A percentile compares a stretch with the other conserved stretches of the same genome.
Evolutionary conservation across 371 early-diverging fungal species (phyloP).

Genomic region (Mortierella sp.): DNA sequence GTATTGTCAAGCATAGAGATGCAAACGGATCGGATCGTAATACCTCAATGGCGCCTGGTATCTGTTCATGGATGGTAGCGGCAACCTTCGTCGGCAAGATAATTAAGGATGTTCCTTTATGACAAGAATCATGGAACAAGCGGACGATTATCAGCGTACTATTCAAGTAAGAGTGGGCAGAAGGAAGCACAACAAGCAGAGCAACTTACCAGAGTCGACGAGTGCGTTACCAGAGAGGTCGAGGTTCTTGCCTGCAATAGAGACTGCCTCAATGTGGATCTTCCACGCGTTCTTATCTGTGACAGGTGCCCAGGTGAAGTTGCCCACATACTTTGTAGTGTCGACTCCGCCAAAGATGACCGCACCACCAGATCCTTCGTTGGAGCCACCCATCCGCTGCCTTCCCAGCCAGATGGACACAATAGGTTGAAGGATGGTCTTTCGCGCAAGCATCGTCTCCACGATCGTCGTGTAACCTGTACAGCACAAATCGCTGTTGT

Average conservation of each 20-base stretch:
- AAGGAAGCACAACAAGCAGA: not conserved
- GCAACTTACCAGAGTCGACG: conserved; percentile 76
- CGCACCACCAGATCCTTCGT: conserved; percentile 79
- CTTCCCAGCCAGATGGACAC: conserved; percentile 51
- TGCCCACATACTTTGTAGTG: conserved; percentile 78
- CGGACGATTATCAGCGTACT: not conserved
- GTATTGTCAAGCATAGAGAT: not conserved
- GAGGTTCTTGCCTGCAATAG: conserved; percentile 75
- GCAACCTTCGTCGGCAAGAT: conserved; percentile 37
- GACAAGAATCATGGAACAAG: not conserved
- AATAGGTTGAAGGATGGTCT: conserved; percentile 44
- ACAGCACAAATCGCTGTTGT: not conserved
- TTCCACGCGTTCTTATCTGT: conserved; percentile 94
- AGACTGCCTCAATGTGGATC: conserved; percentile 78
- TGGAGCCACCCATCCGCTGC: conserved; percentile 40
- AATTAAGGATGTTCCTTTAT: conserved; percentile 41
- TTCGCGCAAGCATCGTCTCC: conserved; percentile 32
- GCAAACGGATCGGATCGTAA: not conserved
- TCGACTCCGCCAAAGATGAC: conserved; percentile 88
- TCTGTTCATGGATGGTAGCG: conserved; percentile 24
- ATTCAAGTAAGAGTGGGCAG: not conserved
- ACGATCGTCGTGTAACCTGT: conserved; percentile 29
- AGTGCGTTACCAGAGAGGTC: conserved; percentile 73
- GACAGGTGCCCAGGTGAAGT: conserved; percentile 84
- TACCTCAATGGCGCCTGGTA: conserved; percentile 45